Percentiles rank a stretch among this genome's conserved stretches.
These are phyloP conservation scores for Termitomyces sp. DNA, from an alignment of 768 basidiomycete genomes.

Conservation along the genomic window DNA sequence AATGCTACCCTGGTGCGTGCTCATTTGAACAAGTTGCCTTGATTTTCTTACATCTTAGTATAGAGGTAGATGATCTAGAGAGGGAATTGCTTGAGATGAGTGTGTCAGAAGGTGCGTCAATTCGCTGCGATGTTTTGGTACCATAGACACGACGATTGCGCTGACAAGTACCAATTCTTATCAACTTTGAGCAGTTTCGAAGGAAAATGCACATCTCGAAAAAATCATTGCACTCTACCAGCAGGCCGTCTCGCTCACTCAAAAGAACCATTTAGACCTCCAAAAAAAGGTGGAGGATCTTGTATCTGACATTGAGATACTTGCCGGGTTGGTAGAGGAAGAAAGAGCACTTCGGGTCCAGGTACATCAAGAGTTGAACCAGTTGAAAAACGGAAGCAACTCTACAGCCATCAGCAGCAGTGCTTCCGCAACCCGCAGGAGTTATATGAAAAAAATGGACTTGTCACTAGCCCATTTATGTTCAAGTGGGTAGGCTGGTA, in stretches of 20 bases:
- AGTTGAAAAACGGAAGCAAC: not conserved
- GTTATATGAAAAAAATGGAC: not conserved
- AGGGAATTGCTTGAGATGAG: not conserved
- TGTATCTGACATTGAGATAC: not conserved
- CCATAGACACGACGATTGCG: too few relatives aligned
- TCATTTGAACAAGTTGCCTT: not conserved
- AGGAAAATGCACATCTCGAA: too few relatives aligned
- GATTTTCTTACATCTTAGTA: too few relatives aligned
- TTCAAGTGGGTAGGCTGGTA: not conserved
- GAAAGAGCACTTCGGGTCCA: not conserved
- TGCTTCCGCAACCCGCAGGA: not conserved
- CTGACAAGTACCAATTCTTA: too few relatives aligned
- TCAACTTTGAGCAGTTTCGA: too few relatives aligned
- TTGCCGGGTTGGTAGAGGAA: not conserved
- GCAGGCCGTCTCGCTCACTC: not conserved
- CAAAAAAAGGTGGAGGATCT: not conserved
- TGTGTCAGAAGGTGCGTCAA: not conserved
- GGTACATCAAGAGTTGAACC: not conserved
- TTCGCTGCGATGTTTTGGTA: too few relatives aligned
- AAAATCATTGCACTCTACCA: too few relatives aligned
- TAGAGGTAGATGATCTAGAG: not conserved
- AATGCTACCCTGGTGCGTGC: not conserved
- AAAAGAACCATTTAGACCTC: not conserved
- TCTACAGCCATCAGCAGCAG: not conserved
- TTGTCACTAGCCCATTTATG: not conserved